Evolutionary conservation across 169 alveolate genomes (phyloP).

Genomic region (Plasmodium yoelii): DNA sequence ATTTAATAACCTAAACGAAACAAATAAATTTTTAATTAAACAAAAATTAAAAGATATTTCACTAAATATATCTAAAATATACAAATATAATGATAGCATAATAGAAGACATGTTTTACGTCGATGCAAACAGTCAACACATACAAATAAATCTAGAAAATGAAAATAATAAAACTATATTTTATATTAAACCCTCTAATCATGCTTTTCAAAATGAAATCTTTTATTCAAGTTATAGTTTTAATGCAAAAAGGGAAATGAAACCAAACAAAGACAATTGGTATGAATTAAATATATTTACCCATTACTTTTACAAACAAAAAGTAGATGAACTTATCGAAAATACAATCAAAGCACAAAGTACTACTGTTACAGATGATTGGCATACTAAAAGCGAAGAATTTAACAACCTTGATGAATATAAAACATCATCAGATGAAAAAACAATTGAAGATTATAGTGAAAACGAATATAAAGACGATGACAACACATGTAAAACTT

Average conservation of each 20-base stretch:
- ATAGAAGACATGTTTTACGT: not conserved
- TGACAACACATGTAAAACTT: not conserved
- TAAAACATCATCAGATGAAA: not conserved
- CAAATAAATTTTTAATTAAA: constrained; percentile 15
- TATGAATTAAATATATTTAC: constrained; percentile 56
- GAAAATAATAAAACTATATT: constrained; percentile 13
- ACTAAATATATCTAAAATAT: not conserved
- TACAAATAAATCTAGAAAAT: too few species aligned
- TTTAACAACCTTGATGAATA: not conserved
- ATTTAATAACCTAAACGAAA: constrained; percentile 12
- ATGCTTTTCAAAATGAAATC: constrained; percentile 4
- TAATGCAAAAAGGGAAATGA: constrained; percentile 1
- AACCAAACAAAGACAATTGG: not conserved
- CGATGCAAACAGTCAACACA: too few species aligned
- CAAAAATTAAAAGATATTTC: constrained; percentile 23
- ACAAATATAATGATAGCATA: not conserved
- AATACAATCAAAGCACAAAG: not conserved
- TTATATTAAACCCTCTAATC: not conserved
- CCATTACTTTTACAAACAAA: constrained; percentile 24
- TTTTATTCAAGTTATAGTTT: not conserved
- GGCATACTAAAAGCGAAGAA: not conserved
- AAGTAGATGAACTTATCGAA: constrained; percentile 34
- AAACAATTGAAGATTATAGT: not conserved
- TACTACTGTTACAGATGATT: not conserved
- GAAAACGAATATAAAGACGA: not conserved